Evolutionary conservation across 768 basidiomycete genomes (phyloP), one percentile per base, ranked within the genome.

Genomic region (Clavaria fumosa): DNA sequence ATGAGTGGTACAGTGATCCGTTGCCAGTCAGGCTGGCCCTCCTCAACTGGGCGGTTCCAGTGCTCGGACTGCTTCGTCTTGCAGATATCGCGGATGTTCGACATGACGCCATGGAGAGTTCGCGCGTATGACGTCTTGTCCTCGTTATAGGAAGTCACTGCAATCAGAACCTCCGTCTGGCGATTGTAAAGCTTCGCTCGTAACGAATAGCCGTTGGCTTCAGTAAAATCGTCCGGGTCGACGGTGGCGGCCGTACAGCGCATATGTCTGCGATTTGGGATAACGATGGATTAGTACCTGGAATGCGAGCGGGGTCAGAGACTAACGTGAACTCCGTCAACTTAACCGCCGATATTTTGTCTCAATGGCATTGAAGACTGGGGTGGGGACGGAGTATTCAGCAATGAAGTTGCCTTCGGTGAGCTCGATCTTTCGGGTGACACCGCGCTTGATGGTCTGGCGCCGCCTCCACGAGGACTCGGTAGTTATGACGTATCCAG

Each of bases 1-100:
- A 93, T 84, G 39, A 93, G 72, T 28, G 83, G 79, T 15, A 93
- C 88, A 3, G 75, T 75, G 48, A 97, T 90, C 53, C 72, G 78
- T 53, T 95, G 84, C 91, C 91, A 96, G 7, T 67, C 77, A 26
- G 85, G 83, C 38, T 70, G 67, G 31, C 85, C 84, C 52, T 86
- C 83, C 55, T 86, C 83, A 7, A 85, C 78, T 36, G 69, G 70
- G 42, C 74, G 69, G 31, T 78, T 69, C 85, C 89, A 89, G 59
- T 81, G 91, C 56, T 89, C 89, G 44, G 81, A 86, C 50, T 83
- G 81, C 56, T 91, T 91, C 28, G 86, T 90, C 60, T 82, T 89
- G 71, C 89, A 91, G 47, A 96, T 96, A 49, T 97, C 83, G 46
- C 91, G 82, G 43, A 97, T 93, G 58, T 99, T 97, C 44, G 93